Evolutionary conservation across 1,284 basidiomycete species (phyloP).

Genomic region (Sporisorium exsertum): DNA sequence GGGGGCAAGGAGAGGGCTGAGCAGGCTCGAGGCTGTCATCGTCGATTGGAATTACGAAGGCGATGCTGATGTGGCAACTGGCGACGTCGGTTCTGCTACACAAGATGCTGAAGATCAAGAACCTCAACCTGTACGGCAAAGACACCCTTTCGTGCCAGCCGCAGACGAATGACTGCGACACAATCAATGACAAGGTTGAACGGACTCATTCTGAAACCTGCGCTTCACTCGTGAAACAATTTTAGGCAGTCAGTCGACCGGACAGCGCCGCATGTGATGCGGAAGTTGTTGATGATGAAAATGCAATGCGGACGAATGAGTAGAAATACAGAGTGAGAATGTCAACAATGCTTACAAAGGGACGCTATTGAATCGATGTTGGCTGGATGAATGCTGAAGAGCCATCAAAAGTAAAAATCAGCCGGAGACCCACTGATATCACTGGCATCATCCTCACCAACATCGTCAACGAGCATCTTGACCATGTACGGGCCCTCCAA

Average conservation of each 20-base stretch:
- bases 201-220: background rate
- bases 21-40: slow-evolving; percentile 48
- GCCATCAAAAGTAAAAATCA: slow-evolving; percentile 33
- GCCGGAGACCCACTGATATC: slow-evolving; percentile 1
- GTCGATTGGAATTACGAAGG: slow-evolving; percentile 55
- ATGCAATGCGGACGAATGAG: slow-evolving; percentile 23
- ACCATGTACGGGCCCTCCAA: slow-evolving; percentile 85
- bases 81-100: background rate
- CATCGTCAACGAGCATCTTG: slow-evolving; percentile 51
- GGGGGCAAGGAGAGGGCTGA: slow-evolving; percentile 29
- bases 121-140: slow-evolving; percentile 1
- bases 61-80: slow-evolving; percentile 22
- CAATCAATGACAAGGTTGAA: background rate
- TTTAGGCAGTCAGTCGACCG: background rate
- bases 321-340: slow-evolving; percentile 34
- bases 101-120: slow-evolving; percentile 1
- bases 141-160: slow-evolving; percentile 13
- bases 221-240: background rate
- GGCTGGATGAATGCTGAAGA: background rate
- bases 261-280: background rate
- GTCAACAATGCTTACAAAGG: background rate
- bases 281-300: background rate
- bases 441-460: slow-evolving; percentile 21
- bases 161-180: slow-evolving; percentile 5
- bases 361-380: background rate